These are phyloP conservation scores for Phaseolus coccineus DNA, from an alignment of 331 rosid species.

Conservation along the genomic window DNA sequence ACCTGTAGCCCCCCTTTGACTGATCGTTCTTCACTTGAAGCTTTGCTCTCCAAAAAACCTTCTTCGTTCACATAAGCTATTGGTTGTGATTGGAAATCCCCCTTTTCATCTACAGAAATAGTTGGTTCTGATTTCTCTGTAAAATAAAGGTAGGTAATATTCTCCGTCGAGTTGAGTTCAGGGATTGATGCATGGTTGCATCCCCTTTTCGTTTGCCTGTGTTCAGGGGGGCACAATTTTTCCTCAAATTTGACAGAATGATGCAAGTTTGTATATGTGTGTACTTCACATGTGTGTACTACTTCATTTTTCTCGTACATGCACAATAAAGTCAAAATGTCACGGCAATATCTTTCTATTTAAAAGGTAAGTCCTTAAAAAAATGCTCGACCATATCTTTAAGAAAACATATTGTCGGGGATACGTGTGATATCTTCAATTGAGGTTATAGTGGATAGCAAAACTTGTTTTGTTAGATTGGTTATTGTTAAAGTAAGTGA, in stretches of 20 bases:
- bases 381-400: no score
- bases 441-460: no score
- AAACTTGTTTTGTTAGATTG: no score
- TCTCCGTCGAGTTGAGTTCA: slow-evolving; percentile 25
- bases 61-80: slow-evolving; percentile 40
- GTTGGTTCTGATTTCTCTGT: slow-evolving; percentile 21
- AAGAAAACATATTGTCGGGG: no score
- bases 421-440: no score
- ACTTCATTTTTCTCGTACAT: neutral
- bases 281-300: neutral
- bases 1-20: slow-evolving; percentile 73
- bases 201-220: neutral
- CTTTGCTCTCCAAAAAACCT: slow-evolving; percentile 57
- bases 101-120: slow-evolving; percentile 18
- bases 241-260: neutral
- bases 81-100: neutral
- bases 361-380: no score
- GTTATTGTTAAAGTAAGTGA: no score
- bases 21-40: slow-evolving; percentile 59
- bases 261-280: neutral
- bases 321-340: neutral
- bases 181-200: slow-evolving; percentile 17
- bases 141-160: slow-evolving; percentile 32
- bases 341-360: neutral
- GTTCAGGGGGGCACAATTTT: neutral